phyloP scores from a whole-genome alignment of 441 rosid genomes.

The Populus hybrid region DNA sequence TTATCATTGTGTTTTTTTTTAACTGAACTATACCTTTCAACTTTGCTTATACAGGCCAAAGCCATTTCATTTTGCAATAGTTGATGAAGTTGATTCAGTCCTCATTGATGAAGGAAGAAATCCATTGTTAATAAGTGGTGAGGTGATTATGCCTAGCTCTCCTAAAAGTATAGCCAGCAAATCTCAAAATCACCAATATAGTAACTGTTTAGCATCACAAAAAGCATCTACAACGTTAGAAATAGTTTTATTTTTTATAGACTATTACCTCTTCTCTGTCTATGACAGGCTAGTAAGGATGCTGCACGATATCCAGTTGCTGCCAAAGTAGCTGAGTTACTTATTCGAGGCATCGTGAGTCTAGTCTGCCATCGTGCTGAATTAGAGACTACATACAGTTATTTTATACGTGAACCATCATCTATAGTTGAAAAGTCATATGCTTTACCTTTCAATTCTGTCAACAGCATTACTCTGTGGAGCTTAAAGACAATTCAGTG shows the following conservation, averaged over 20 bases:
- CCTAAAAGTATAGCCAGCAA: constrained; percentile 8
- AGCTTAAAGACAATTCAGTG: constrained; percentile 92
- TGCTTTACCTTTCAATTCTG: constrained; percentile 15
- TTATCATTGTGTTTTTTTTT: constrained; percentile 7
- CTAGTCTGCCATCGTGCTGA: constrained; percentile 14
- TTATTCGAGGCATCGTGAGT: constrained; percentile 69
- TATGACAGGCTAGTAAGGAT: constrained; percentile 77
- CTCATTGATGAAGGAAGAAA: constrained; percentile 98
- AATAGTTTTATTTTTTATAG: constrained; percentile 12
- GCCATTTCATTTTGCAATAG: constrained; percentile 95
- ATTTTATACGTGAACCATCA: constrained; percentile 11
- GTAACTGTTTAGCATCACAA: neutral
- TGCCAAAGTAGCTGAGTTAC: constrained; percentile 95
- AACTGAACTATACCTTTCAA: constrained; percentile 3
- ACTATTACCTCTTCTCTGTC: constrained; percentile 17
- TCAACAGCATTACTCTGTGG: constrained; percentile 80
- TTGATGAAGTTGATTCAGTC: constrained; percentile 98
- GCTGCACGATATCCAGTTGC: constrained; percentile 97
- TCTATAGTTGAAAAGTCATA: neutral
- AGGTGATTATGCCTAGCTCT: constrained; percentile 50
- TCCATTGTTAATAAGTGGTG: constrained; percentile 93
- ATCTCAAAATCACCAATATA: neutral
- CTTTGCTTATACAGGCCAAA: constrained; percentile 65
- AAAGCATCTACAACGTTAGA: constrained; percentile 8
- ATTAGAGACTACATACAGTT: constrained; percentile 13